Conservation (phyloP, 2,329 filamentous ascomycete species). For the Camptophora hylomeconis region DNA sequence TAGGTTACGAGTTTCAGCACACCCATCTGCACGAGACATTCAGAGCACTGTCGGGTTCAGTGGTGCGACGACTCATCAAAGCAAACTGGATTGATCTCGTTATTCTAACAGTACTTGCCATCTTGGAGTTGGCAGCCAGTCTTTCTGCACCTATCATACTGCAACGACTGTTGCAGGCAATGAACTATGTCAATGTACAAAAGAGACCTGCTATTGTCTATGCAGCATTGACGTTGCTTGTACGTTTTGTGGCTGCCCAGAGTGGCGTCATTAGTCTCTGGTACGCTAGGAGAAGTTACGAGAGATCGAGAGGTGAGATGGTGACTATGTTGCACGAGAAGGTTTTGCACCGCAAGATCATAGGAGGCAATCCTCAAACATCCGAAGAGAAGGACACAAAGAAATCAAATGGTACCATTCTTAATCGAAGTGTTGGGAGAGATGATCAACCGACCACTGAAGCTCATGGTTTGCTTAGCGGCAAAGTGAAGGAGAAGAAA, state of each 20-base stretch:
- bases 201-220: conserved; percentile 51
- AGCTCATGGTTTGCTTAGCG: conserved; percentile 7
- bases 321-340: conserved; percentile 78
- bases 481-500: conserved; percentile 15
- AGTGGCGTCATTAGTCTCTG: conserved; percentile 58
- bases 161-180: conserved; percentile 56
- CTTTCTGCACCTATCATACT: conserved; percentile 54
- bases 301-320: conserved; percentile 72
- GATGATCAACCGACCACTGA: conserved; percentile 7
- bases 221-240: conserved; percentile 46
- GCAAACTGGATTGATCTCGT: conserved; percentile 71
- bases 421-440: conserved; percentile 1
- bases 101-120: conserved; percentile 50
- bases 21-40: conserved; percentile 61
- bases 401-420: conserved; percentile 16
- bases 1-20: conserved; percentile 75
- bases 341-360: conserved; percentile 53
- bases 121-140: conserved; percentile 49
- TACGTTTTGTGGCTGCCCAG: conserved; percentile 51
- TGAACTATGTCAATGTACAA: conserved; percentile 41
- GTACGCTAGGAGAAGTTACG: conserved; percentile 75
- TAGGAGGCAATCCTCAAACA: conserved; percentile 20
- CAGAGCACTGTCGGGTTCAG: conserved; percentile 56
- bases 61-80: conserved; percentile 54
- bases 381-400: conserved; percentile 18